phyloP scores from a whole-genome alignment of 208 protist genomes.

The Crithidia brevicula region DNA sequence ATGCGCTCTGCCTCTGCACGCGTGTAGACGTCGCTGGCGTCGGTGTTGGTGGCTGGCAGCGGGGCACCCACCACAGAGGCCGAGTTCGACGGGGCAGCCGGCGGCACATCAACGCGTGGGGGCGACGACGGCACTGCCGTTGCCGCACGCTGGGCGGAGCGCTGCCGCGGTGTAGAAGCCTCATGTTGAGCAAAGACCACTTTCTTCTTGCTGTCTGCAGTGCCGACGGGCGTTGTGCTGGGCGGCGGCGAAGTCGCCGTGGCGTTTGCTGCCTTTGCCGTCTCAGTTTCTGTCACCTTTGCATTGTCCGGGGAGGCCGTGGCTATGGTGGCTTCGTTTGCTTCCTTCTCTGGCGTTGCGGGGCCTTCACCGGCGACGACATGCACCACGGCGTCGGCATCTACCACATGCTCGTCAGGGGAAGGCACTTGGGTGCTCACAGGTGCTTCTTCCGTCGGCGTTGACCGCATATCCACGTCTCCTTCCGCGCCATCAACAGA shows the following conservation, averaged over 20 bases:
- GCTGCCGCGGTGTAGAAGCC: not conserved
- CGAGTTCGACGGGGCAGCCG: not conserved
- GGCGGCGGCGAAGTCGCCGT: not conserved
- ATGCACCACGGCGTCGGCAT: too few relatives aligned
- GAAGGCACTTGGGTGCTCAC: not conserved
- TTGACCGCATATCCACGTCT: not conserved
- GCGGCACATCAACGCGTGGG: not conserved
- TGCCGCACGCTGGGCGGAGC: not conserved
- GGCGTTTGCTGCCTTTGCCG: not conserved
- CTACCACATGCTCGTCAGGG: not conserved
- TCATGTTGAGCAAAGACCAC: not conserved
- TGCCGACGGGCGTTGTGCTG: not conserved
- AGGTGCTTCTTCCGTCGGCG: not conserved
- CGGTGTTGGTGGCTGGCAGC: not conserved
- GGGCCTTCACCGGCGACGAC: too few relatives aligned
- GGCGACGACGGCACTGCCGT: not conserved
- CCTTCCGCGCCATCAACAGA: not conserved
- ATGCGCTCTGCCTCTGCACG: conserved; percentile 24
- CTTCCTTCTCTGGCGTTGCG: too few relatives aligned
- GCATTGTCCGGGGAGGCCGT: too few relatives aligned
- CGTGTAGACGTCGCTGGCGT: not conserved
- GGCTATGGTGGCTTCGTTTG: too few relatives aligned
- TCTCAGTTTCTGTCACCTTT: too few relatives aligned
- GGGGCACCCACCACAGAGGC: not conserved
- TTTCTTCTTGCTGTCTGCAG: not conserved